phyloP scores from a whole-genome alignment of 495 filamentous ascomycete genomes.

The Aspergillus bridgeri region DNA sequence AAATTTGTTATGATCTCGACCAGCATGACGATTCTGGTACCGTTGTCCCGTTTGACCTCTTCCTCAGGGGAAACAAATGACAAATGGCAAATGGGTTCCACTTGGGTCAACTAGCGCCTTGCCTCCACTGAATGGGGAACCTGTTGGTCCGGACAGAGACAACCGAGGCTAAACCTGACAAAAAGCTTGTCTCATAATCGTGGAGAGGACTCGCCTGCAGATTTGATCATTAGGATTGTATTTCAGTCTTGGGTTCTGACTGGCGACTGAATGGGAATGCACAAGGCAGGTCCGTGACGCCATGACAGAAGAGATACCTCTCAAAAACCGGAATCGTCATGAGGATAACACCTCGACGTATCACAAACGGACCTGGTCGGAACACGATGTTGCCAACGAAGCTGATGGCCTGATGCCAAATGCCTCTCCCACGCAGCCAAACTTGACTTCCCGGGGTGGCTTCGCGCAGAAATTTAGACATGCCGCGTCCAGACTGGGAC shows the following conservation, averaged over 20 bases:
- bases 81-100: background rate
- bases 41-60: background rate
- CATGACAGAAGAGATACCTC: background rate
- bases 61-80: background rate
- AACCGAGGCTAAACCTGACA: background rate
- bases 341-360: background rate
- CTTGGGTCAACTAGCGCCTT: background rate
- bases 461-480: background rate
- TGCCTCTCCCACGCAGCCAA: too few species aligned
- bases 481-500: background rate
- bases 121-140: background rate
- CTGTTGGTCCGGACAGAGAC: background rate
- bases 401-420: background rate
- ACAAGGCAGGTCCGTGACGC: background rate
- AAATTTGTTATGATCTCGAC: background rate
- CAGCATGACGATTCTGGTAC: background rate
- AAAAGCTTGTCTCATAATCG: background rate
- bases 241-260: background rate
- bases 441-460: background rate
- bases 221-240: background rate
- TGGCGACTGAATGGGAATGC: background rate
- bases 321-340: background rate
- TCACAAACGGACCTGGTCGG: background rate
- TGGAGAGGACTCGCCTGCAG: background rate
- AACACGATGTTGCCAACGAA: background rate